These are phyloP conservation scores for Miamiensis avidus DNA, from an alignment of 169 alveolate species.

Conservation along the genomic window DNA sequence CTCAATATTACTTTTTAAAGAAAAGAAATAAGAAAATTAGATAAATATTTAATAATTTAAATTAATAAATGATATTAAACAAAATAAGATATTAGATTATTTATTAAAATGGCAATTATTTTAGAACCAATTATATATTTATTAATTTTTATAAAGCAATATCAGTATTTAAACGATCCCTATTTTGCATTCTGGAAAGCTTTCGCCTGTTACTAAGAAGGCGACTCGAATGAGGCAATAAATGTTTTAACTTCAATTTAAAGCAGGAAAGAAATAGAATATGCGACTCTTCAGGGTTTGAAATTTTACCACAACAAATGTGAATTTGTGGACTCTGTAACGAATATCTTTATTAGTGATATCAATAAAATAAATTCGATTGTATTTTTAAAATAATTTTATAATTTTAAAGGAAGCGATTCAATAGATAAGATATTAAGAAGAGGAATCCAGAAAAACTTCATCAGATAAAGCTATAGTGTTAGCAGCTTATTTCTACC, in stretches of 20 bases:
- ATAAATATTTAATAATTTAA: no score
- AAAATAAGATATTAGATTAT: neutral
- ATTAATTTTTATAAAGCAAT: conserved; percentile 9
- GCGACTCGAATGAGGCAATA: conserved; percentile 82
- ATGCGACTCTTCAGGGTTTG: conserved; percentile 70
- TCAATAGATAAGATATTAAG: conserved; percentile 62
- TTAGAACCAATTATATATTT: neutral
- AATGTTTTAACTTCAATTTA: conserved; percentile 74
- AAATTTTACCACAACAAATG: conserved; percentile 70
- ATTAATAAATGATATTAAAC: no score
- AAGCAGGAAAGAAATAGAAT: conserved; percentile 76
- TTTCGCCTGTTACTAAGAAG: conserved; percentile 78
- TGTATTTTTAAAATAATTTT: no score
- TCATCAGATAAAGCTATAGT: conserved; percentile 70
- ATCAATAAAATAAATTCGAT: no score
- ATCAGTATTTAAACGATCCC: conserved; percentile 79
- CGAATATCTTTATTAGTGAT: conserved; percentile 26
- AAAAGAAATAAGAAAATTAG: no score
- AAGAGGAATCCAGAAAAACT: conserved; percentile 61
- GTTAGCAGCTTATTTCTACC: conserved; percentile 64
- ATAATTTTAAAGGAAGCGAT: no score
- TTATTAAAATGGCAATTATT: no score
- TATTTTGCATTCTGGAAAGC: conserved; percentile 82
- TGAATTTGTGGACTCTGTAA: conserved; percentile 71
- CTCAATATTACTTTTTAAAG: no score